Evolutionary conservation across 129 eudicot genomes (phyloP), one percentile per base, ranked within the genome.

Genomic region (Artemisia annua): DNA sequence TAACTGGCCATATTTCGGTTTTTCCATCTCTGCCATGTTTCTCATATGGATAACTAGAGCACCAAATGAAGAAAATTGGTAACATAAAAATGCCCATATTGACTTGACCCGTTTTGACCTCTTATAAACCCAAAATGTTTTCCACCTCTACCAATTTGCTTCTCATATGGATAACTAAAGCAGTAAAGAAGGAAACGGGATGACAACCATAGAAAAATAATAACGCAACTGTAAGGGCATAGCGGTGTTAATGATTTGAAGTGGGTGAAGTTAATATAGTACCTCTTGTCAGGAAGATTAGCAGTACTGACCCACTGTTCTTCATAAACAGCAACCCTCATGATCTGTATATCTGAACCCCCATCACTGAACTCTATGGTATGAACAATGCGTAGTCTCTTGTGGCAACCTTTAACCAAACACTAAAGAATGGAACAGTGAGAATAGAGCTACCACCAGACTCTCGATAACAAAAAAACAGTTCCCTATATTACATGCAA

Each of bases 401-500:
- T 95, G 78, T 95, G 99, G 83, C 99, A 95, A 73, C 99, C 99
- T 87, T 95, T 95, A 17, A 95, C 99, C 88, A 95, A 87, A 75
- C 99, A 95, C 99, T 95, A 70, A 48, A 26, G 28, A 60, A 78
- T 68, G 71, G 26, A 87, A 78, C 19, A 69, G 57, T 73, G 63
- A 84, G 85, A 73, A 68, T 12, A 56, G 61, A 55, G 53, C 28
- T 61, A 54, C 46, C 57, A 16, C 12, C 44, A 59, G 35, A 57
- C 48, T 56, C 39, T 1, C 26, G 22, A 24, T 24, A 24, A 24
- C 5, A 71, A 18, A n/a, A n/a, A n/a, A n/a, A n/a, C n/a, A n/a
- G n/a, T n/a, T n/a, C n/a, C n/a, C n/a, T n/a, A n/a, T n/a, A 12
- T n/a, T n/a, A n/a, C n/a, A 66, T 11, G 39, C 39, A 44, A 54